A percentile compares a stretch with the other conserved stretches of the same genome.
These are phyloP conservation scores for Chondrostereum purpureum DNA, from an alignment of 1,284 basidiomycete species.

Conservation along the genomic window DNA sequence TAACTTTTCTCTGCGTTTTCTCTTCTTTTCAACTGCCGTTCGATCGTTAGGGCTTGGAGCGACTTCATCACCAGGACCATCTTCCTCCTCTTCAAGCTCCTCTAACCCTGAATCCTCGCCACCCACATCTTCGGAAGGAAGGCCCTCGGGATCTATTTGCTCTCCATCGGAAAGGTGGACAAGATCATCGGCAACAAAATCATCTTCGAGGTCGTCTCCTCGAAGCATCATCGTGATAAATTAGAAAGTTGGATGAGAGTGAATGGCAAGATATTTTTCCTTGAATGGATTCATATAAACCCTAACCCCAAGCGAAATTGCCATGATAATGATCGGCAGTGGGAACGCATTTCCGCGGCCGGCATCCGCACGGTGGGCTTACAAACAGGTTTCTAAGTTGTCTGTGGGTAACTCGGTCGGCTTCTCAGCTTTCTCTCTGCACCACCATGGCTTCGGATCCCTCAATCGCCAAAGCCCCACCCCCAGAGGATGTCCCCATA, in stretches of 20 bases:
- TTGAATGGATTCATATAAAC: no score
- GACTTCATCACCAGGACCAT: slow-evolving; percentile 18
- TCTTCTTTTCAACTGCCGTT: slow-evolving; percentile 40
- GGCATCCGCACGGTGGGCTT: not conserved
- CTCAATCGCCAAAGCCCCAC: not conserved
- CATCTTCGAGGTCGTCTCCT: slow-evolving; percentile 78
- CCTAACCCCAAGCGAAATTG: not conserved
- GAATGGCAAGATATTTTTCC: not conserved
- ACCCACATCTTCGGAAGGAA: slow-evolving; percentile 29
- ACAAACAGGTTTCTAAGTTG: no score
- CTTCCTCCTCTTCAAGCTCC: slow-evolving; percentile 21
- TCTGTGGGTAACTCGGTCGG: no score
- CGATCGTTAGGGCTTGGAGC: slow-evolving; percentile 11
- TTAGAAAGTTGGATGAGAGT: not conserved
- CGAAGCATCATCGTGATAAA: slow-evolving; percentile 27
- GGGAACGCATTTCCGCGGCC: no score
- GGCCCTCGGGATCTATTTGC: slow-evolving; percentile 36
- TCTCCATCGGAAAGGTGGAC: slow-evolving; percentile 57
- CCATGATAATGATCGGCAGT: no score
- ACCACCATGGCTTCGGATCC: not conserved
- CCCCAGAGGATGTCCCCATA: not conserved
- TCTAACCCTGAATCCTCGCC: slow-evolving; percentile 26
- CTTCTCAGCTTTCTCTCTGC: not conserved
- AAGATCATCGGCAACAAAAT: slow-evolving; percentile 67
- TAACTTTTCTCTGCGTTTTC: slow-evolving; percentile 66